Evolutionary conservation across 148 eudicot genomes (phyloP).

Genomic region (Fagopyrum esculentum): DNA sequence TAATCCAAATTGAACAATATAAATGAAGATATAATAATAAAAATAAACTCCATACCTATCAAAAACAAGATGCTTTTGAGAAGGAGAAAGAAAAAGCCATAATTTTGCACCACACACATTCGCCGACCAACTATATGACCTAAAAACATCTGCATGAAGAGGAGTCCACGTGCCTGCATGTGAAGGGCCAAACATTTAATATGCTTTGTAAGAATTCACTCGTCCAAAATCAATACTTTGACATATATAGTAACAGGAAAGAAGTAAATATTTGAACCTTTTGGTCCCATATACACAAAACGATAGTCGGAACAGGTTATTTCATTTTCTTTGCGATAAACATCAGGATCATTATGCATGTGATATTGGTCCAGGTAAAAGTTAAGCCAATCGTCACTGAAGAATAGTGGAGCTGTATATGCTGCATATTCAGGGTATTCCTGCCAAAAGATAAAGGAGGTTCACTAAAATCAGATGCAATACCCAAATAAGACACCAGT

Average conservation of each 20-base stretch:
- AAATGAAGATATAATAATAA: too few species aligned
- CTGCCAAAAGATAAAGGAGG: constrained; percentile 37
- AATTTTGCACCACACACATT: constrained; percentile 89
- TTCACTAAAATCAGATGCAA: constrained; percentile 8
- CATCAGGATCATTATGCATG: constrained; percentile 59
- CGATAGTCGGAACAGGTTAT: constrained; percentile 94
- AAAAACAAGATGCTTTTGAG: constrained; percentile 69
- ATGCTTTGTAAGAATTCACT: not conserved
- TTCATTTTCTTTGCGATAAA: constrained; percentile 39
- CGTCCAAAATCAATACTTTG: constrained; percentile 1
- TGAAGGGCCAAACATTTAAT: constrained; percentile 5
- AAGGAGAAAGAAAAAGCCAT: constrained; percentile 87
- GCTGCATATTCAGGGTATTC: constrained; percentile 87
- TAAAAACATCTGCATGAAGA: constrained; percentile 96
- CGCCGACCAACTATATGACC: constrained; percentile 99
- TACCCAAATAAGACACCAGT: not conserved
- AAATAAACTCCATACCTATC: constrained; percentile 50
- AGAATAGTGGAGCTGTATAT: constrained; percentile 62
- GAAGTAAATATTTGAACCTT: constrained; percentile 54
- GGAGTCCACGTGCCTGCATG: constrained; percentile 98
- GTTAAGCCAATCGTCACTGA: constrained; percentile 91
- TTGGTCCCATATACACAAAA: constrained; percentile 98
- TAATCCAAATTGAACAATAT: not conserved
- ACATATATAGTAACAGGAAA: constrained; percentile 20
- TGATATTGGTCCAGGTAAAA: constrained; percentile 68